Base-by-base conservation (phyloP, 2,329 filamentous ascomycete genomes). In the Coccinonectria pachysandricola region DNA sequence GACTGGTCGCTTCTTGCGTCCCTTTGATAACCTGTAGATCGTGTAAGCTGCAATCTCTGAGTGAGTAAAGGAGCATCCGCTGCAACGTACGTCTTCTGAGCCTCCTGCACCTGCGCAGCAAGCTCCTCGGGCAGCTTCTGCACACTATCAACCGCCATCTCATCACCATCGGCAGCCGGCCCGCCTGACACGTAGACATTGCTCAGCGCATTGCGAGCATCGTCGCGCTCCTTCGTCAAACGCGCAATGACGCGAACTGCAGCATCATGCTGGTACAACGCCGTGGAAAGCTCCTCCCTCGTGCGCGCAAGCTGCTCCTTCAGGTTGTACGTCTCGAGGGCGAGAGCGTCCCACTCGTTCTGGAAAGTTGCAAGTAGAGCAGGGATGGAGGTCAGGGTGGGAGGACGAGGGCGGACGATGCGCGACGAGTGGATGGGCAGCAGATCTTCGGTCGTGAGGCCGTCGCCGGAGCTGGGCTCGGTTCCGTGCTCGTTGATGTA, bases 311-410 rank as follows among this genome's bases (percentile, higher is more conserved):
- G 66, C 51, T 94, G 85, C 55, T 95, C 83, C 59, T 83, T 80
- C 34, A 96, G 63, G 42, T 84, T 91, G 55, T 86, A 95, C 26
- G 85, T 83, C 60, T 98, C 91, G 18, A 96, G 65, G 8, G 88
- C 84, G 22, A 95, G 63, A 7, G 87, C 79, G 53, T 98, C 91
- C 91, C 91, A 98, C 66, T 98, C 91, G 55, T 93, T 93, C 56
- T 98, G 91, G 56, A 98, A 96, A 19, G 87, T 81, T 25, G 84
- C 81, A 30, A 98, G 79, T 30, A 98, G 73, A 11, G 91, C 86
- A 12, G 91, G 91, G 50, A 98, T 94, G 19, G 91, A 98, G 28
- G 91, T 96, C 46, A 96, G 75, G 17, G 85, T 87, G 16, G 91
- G 88, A 32, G 91, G 87, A 48, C 91, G 75, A 26, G 91, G 88